These are phyloP conservation scores for Verticillium klebahnii DNA, from an alignment of 2,329 filamentous ascomycete genomes.

Conservation along the genomic window DNA sequence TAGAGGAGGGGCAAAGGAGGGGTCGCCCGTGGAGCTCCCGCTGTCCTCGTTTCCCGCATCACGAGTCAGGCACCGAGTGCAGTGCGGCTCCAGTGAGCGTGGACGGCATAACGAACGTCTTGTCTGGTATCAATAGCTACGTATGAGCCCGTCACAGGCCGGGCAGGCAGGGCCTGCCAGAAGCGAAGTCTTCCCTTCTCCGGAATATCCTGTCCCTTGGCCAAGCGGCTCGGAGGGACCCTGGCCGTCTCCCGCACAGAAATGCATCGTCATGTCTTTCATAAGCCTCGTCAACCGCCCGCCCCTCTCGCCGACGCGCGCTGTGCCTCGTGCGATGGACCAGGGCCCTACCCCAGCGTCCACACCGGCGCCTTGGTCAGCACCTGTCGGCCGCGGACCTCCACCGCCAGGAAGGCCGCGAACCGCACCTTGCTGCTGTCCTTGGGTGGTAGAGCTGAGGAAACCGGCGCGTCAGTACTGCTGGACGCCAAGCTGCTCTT, in stretches of 20 bases:
- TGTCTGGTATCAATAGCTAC: neutral
- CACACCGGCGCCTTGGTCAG: constrained; percentile 73
- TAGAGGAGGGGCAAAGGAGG: neutral
- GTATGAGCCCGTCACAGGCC: neutral
- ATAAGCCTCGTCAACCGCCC: constrained; percentile 2
- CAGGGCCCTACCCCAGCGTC: constrained; percentile 36
- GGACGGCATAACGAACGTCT: neutral
- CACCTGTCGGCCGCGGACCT: constrained; percentile 72
- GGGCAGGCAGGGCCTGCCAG: neutral
- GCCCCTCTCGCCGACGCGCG: neutral
- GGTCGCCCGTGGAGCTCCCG: neutral
- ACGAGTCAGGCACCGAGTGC: neutral
- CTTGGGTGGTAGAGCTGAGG: constrained; percentile 30
- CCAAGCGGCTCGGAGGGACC: neutral
- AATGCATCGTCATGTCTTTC: neutral
- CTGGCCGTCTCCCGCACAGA: neutral
- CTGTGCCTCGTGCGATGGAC: neutral
- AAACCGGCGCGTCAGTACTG: constrained; percentile 12
- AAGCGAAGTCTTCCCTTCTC: neutral
- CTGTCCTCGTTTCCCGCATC: neutral
- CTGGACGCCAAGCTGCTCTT: constrained; percentile 1
- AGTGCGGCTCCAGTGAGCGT: too few species aligned
- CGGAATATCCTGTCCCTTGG: neutral
- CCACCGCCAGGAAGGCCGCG: constrained; percentile 68
- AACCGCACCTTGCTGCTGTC: constrained; percentile 61